Conservation (phyloP, 345 rosid species). For the Sonneratia alba region DNA sequence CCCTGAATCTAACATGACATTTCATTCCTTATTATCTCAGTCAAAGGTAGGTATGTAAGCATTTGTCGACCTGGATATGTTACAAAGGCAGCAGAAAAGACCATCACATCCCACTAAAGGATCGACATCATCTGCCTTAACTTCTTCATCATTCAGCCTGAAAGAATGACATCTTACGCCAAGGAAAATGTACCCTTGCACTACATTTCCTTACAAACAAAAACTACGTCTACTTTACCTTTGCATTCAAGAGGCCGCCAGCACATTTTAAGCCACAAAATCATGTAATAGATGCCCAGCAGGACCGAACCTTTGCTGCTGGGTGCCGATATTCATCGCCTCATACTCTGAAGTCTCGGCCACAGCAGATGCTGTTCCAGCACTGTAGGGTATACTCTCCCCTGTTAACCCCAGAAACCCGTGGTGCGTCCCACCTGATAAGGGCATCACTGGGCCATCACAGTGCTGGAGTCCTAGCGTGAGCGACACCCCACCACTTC, state of each 20-base stretch:
- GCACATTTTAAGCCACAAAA: conserved; percentile 53
- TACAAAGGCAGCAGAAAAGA: not conserved
- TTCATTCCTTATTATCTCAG: not conserved
- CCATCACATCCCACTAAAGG: not conserved
- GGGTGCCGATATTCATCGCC: conserved; percentile 45
- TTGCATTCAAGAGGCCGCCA: not conserved
- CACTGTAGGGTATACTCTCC: conserved; percentile 34
- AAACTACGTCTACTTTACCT: not conserved
- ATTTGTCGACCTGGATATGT: not conserved
- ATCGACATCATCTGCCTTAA: not conserved
- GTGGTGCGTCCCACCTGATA: conserved; percentile 38
- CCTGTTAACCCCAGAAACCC: conserved; percentile 49
- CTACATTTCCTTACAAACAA: not conserved
- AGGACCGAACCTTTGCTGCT: conserved; percentile 50
- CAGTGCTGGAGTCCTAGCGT: conserved; percentile 75
- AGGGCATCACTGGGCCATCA: conserved; percentile 43
- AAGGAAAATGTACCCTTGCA: not conserved
- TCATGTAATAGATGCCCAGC: conserved; percentile 67
- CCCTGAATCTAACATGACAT: not conserved
- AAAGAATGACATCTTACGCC: conserved; percentile 1
- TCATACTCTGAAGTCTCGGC: conserved; percentile 41
- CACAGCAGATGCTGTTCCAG: conserved; percentile 26
- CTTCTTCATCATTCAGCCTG: not conserved
- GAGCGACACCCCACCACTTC: conserved; percentile 69
- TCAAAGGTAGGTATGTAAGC: not conserved